phyloP scores from a whole-genome alignment of 2,329 filamentous ascomycete species.

The Fusarium guadeloupense region DNA sequence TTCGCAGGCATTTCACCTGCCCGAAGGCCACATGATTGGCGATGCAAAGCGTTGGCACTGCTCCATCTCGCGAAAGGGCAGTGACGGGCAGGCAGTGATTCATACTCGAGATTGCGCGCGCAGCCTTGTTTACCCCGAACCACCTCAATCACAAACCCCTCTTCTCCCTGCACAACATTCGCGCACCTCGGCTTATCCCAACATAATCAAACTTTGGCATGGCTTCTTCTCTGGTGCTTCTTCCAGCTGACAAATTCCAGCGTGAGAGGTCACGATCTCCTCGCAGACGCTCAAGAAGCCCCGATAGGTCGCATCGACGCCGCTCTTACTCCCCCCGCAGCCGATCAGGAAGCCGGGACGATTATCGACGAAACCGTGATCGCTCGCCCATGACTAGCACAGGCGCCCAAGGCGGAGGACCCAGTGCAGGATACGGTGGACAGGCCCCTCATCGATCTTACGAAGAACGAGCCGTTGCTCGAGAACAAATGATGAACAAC shows the following conservation, averaged over 20 bases:
- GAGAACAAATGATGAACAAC: conserved; percentile 96
- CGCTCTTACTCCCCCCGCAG: conserved; percentile 83
- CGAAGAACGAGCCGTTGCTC: conserved; percentile 84
- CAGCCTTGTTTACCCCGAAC: conserved; percentile 13
- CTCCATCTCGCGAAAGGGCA: background rate
- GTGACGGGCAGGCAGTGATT: conserved; percentile 21
- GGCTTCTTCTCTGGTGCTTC: conserved; percentile 20
- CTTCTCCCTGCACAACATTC: conserved; percentile 4
- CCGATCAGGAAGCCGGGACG: conserved; percentile 78
- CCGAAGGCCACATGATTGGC: background rate
- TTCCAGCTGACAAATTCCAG: conserved; percentile 58
- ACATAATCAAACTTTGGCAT: conserved; percentile 25
- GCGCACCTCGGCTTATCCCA: conserved; percentile 5
- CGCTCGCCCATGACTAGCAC: conserved; percentile 87
- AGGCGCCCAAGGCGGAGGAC: conserved; percentile 74
- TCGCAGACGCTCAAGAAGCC: conserved; percentile 86
- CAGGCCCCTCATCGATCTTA: conserved; percentile 73
- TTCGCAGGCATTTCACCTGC: conserved; percentile 21
- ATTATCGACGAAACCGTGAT: conserved; percentile 77
- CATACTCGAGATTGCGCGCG: conserved; percentile 11
- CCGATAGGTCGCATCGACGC: conserved; percentile 72
- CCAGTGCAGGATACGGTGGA: conserved; percentile 72
- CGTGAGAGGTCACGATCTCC: conserved; percentile 86
- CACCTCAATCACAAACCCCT: conserved; percentile 12
- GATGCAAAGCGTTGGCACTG: conserved; percentile 5